Conservation (phyloP, 2,329 filamentous ascomycete species). For the Exophiala spinifera region DNA sequence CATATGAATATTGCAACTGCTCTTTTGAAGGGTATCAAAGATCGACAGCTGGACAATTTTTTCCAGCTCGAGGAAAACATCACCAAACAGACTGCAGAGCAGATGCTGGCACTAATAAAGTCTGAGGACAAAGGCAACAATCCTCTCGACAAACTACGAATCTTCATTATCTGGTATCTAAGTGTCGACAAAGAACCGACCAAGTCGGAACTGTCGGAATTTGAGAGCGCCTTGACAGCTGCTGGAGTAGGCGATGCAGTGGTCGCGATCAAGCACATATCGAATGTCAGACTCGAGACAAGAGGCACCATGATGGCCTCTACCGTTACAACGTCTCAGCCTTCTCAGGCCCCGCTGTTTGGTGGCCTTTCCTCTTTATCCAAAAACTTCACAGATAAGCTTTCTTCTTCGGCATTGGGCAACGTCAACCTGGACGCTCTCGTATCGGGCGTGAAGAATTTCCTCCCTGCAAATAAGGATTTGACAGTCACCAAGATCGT, state of each 20-base stretch:
- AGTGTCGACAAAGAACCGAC: constrained; percentile 88
- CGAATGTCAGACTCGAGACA: constrained; percentile 88
- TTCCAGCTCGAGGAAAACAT: constrained; percentile 94
- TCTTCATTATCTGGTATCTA: constrained; percentile 97
- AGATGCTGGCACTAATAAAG: constrained; percentile 82
- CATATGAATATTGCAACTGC: constrained; percentile 97
- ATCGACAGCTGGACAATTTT: constrained; percentile 90
- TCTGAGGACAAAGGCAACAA: constrained; percentile 78
- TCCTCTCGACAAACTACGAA: constrained; percentile 80
- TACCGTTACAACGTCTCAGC: constrained; percentile 60
- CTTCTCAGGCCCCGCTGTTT: constrained; percentile 70
- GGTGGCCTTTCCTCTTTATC: constrained; percentile 90
- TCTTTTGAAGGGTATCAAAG: constrained; percentile 77
- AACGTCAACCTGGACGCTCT: constrained; percentile 88
- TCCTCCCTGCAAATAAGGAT: constrained; percentile 92
- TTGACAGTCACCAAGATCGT: constrained; percentile 97
- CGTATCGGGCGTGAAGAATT: constrained; percentile 95
- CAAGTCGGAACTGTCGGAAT: constrained; percentile 76
- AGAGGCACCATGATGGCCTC: constrained; percentile 98
- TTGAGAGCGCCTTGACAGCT: constrained; percentile 76
- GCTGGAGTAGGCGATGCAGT: constrained; percentile 66
- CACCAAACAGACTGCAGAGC: constrained; percentile 82
- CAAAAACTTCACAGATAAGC: constrained; percentile 84
- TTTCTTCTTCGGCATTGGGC: constrained; percentile 84
- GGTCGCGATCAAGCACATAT: constrained; percentile 77